phyloP scores from a whole-genome alignment of 805 yeast genomes.

The Wickerhamiella spandovensis region DNA sequence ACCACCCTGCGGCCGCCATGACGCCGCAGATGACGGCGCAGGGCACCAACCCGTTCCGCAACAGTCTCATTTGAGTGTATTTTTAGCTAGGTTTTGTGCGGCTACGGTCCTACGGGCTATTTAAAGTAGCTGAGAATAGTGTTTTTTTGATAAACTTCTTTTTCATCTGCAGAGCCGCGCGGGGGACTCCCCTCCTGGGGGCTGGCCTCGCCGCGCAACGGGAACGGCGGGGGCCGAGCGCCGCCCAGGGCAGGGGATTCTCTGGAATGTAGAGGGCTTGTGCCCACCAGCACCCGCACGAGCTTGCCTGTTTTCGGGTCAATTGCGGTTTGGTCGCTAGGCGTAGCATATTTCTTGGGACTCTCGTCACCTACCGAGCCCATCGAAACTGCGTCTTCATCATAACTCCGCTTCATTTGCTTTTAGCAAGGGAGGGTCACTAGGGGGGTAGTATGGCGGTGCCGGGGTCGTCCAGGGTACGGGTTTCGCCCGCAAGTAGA shows the following conservation, averaged over 20 bases:
- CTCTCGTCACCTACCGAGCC: too few relatives aligned
- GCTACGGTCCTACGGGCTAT: neutral
- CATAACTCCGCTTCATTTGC: neutral
- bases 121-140: neutral
- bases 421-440: too few relatives aligned
- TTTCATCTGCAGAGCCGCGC: too few relatives aligned
- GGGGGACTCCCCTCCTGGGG: too few relatives aligned
- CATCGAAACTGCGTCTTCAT: too few relatives aligned
- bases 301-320: neutral
- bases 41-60: slow-evolving; percentile 24
- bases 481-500: neutral
- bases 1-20: neutral
- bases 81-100: neutral
- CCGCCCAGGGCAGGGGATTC: neutral
- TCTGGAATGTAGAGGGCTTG: neutral
- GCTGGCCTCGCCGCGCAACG: too few relatives aligned
- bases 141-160: too few relatives aligned
- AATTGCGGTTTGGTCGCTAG: neutral
- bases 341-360: neutral
- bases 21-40: slow-evolving; percentile 1
- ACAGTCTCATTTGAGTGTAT: neutral
- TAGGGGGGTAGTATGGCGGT: neutral
- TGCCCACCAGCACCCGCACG: neutral
- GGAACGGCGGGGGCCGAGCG: neutral
- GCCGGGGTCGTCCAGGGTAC: neutral